These are phyloP conservation scores for Penicillium crustosum DNA, from an alignment of 2,329 filamentous ascomycete genomes.

Conservation along the genomic window DNA sequence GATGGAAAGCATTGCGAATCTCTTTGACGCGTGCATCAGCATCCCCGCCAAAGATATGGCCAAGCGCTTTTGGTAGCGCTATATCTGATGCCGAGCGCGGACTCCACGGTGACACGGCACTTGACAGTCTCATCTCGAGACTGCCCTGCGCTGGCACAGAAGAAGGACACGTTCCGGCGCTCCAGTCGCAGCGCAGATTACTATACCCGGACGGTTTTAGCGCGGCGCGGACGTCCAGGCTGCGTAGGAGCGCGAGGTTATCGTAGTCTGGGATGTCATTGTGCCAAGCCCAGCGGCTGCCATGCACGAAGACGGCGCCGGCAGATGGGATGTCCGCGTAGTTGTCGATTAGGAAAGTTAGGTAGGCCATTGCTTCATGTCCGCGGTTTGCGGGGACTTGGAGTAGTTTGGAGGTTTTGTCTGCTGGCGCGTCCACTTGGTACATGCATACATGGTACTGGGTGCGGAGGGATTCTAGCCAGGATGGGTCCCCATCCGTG, in stretches of 20 bases:
- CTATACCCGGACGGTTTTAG: conserved; percentile 46
- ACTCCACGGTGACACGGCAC: conserved; percentile 46
- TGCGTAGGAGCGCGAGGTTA: conserved; percentile 42
- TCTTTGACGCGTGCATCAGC: conserved; percentile 32
- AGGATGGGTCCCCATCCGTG: conserved; percentile 45
- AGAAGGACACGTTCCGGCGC: conserved; percentile 42
- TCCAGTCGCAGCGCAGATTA: conserved; percentile 54
- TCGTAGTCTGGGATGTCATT: conserved; percentile 49
- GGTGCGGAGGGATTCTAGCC: conserved; percentile 42
- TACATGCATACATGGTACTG: conserved; percentile 51
- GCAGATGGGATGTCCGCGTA: conserved; percentile 41
- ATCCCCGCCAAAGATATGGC: conserved; percentile 38
- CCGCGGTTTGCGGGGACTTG: conserved; percentile 50
- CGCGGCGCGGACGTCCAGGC: conserved; percentile 43
- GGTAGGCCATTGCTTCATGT: conserved; percentile 50
- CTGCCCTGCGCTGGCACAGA: conserved; percentile 42
- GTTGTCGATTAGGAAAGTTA: conserved; percentile 51
- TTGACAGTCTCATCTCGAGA: conserved; percentile 42
- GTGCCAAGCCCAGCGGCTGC: conserved; percentile 48
- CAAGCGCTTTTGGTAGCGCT: conserved; percentile 38
- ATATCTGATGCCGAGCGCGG: conserved; percentile 42
- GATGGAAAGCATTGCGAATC: background rate
- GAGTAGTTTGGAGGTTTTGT: conserved; percentile 32
- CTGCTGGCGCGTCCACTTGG: conserved; percentile 37
- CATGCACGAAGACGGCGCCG: conserved; percentile 47